These are phyloP conservation scores for Neoboletus subvelutipes DNA, from an alignment of 768 basidiomycete genomes.

Conservation along the genomic window DNA sequence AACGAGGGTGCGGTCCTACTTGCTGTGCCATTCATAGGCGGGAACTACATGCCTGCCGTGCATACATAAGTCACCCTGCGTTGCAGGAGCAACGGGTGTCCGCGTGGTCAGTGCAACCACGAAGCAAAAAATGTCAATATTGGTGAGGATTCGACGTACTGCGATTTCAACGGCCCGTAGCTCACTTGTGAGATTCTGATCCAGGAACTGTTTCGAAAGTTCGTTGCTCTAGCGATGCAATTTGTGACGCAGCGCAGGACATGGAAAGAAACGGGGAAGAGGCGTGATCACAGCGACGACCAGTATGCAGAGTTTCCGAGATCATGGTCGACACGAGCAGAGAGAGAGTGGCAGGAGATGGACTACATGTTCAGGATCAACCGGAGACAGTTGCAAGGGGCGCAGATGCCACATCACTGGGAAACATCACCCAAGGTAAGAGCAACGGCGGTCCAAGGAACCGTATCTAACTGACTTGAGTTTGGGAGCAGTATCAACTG, in stretches of 20 bases:
- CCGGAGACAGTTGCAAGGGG: constrained; percentile 4
- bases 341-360: constrained; percentile 27
- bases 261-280: constrained; percentile 17
- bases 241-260: constrained; percentile 21
- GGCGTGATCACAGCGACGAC: constrained; percentile 8
- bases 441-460: background rate
- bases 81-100: constrained; percentile 14
- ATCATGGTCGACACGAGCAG: constrained; percentile 28
- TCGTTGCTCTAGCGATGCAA: constrained; percentile 25
- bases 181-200: constrained; percentile 17
- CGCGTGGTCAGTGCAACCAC: constrained; percentile 28
- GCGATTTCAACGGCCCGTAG: constrained; percentile 4
- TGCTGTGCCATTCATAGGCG: constrained; percentile 23
- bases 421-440: constrained; percentile 22
- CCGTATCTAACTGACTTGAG: constrained; percentile 6
- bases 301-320: constrained; percentile 24
- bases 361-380: constrained; percentile 22
- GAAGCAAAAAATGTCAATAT: constrained; percentile 28
- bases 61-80: constrained; percentile 26
- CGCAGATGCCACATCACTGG: constrained; percentile 9
- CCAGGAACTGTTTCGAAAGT: constrained; percentile 23
- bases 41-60: constrained; percentile 7
- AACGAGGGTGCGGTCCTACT: constrained; percentile 18
- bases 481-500: constrained; percentile 9
- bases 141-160: constrained; percentile 26